Evolutionary conservation across 805 yeast species (phyloP).

Genomic region (Candida maltosa): DNA sequence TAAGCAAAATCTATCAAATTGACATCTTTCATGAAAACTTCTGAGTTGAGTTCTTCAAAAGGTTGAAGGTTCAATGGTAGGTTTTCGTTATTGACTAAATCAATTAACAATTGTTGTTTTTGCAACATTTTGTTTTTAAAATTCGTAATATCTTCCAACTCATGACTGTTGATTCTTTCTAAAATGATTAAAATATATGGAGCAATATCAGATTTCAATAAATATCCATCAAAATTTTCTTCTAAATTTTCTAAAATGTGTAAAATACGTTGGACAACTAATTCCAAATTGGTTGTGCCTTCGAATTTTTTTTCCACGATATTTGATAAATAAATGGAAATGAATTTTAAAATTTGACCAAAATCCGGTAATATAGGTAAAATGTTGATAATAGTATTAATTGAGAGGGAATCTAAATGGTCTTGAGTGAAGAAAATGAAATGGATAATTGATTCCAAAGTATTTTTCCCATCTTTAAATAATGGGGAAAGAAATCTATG

Average conservation of each 20-base stretch:
- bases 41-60: slow-evolving; percentile 30
- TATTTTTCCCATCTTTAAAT: slow-evolving; percentile 8
- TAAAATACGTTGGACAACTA: slow-evolving; percentile 49
- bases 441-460: slow-evolving; percentile 76
- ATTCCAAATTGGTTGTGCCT: slow-evolving; percentile 14
- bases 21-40: slow-evolving; percentile 49
- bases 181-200: slow-evolving; percentile 56
- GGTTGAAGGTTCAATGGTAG: slow-evolving; percentile 13
- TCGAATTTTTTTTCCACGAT: slow-evolving; percentile 9
- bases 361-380: slow-evolving; percentile 37
- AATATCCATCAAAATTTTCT: slow-evolving; percentile 63
- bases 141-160: slow-evolving; percentile 18
- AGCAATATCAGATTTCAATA: slow-evolving; percentile 60
- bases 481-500: slow-evolving; percentile 20
- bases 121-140: slow-evolving; percentile 52
- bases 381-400: slow-evolving; percentile 19
- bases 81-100: slow-evolving; percentile 10
- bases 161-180: slow-evolving; percentile 28
- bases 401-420: slow-evolving; percentile 7
- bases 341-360: slow-evolving; percentile 22
- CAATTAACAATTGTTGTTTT: slow-evolving; percentile 42
- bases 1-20: slow-evolving; percentile 54
- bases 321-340: background rate
- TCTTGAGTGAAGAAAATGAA: slow-evolving; percentile 45
- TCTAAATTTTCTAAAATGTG: slow-evolving; percentile 54